Evolutionary conservation across 306 rosid genomes (phyloP), one percentile per base, ranked within the genome.

Genomic region (Lathyrus aphaca): DNA sequence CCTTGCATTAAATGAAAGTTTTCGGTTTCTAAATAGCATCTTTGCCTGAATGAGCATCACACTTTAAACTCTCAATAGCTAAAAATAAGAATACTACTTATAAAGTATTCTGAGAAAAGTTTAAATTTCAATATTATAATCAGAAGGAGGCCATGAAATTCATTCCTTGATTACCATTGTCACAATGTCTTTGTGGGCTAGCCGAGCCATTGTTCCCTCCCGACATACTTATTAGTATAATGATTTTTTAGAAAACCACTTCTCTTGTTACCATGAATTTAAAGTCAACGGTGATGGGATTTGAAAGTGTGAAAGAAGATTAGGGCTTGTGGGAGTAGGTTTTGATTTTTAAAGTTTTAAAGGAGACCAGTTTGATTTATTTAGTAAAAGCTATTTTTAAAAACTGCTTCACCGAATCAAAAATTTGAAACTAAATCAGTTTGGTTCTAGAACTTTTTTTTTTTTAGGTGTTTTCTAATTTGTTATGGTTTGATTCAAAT

Each of bases 381-480:
- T n/a, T n/a, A n/a, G n/a, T n/a, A n/a, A n/a, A n/a, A n/a, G n/a
- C n/a, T n/a, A n/a, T n/a, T n/a, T n/a, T n/a, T n/a, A n/a, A n/a
- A n/a, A n/a, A n/a, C n/a, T n/a, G n/a, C n/a, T n/a, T n/a, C n/a
- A n/a, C n/a, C n/a, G n/a, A n/a, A n/a, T n/a, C n/a, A n/a, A n/a
- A n/a, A n/a, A n/a, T n/a, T n/a, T n/a, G n/a, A 27, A 32, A n/a
- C 30, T 4, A 60, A 63, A 63, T 11, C 54, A 25, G 39, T 42
- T 64, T 64, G 39, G 5, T 64, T 64, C 54, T 14, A 14, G 17
- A 64, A 21, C 69, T 64, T 17, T 13, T 42, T 42, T 63, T 62
- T 1, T 40, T 42, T 40, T 10, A 19, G 68, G 18, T 19, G 44
- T 30, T 15, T 18, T 38, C 44, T 16, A 19, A 32, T 62, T 17